A percentile compares a stretch with the other conserved stretches of the same genome.
phyloP scores from a whole-genome alignment of 177 flowering plant genomes.

The Vitis hybrid region DNA sequence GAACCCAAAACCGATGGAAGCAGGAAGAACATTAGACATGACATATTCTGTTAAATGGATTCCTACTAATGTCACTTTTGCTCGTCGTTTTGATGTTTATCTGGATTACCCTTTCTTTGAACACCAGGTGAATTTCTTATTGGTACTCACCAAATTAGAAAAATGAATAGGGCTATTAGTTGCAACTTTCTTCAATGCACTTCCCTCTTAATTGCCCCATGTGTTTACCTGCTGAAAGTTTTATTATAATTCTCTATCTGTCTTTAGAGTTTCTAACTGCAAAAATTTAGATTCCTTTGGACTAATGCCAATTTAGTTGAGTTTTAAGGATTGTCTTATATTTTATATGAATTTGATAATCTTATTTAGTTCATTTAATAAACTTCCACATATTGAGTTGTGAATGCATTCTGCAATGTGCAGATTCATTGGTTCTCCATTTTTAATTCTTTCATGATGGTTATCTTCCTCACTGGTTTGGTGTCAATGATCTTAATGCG shows the following conservation, averaged over 20 bases:
- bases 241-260: neutral
- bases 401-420: constrained; percentile 19
- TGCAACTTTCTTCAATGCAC: too few relatives aligned
- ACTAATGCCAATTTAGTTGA: too few relatives aligned
- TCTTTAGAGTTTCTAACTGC: neutral
- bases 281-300: too few relatives aligned
- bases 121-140: constrained; percentile 67
- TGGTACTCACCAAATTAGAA: too few relatives aligned
- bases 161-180: too few relatives aligned
- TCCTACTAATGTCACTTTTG: constrained; percentile 73
- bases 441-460: constrained; percentile 99
- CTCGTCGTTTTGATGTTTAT: constrained; percentile 93
- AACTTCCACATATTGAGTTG: neutral
- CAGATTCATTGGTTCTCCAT: constrained; percentile 99
- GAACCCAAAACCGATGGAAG: constrained; percentile 74
- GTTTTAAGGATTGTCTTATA: too few relatives aligned
- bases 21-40: constrained; percentile 65
- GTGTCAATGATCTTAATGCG: constrained; percentile 99
- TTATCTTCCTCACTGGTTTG: constrained; percentile 96
- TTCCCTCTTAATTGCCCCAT: too few relatives aligned
- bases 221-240: neutral
- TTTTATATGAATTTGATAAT: neutral
- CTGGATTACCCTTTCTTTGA: constrained; percentile 98
- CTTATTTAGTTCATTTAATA: neutral
- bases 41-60: constrained; percentile 90